Evolutionary conservation across 768 basidiomycete species (phyloP), one percentile per base, ranked within the genome.

Genomic region (Grammothele lineata): DNA sequence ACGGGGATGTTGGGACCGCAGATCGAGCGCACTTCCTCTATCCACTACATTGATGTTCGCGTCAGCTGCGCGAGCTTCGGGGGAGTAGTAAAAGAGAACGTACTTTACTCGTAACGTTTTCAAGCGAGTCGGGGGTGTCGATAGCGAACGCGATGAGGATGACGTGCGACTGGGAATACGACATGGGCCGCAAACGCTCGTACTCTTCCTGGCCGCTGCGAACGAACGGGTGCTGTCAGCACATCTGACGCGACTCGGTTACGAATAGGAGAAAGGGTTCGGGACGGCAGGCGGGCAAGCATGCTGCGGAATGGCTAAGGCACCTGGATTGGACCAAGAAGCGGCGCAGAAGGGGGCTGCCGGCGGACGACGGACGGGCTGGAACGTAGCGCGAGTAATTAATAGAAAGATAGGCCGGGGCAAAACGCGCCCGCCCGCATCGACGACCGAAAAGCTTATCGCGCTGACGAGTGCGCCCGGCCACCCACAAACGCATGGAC

Each of bases 151-250:
- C 94, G 62, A 99, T 98, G 55, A 99, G 81, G 63, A 99, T 96
- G 60, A 99, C 91, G 68, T 99, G 96, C 50, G 95, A 96, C 73
- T 96, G 92, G 43, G 93, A 92, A 69, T 98, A 98, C 38, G 93
- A 96, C 68, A 99, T 81, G 38, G 96, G 96, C 57, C 96, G 84
- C 60, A 98, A 75, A 55, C 95, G 86, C 86, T 98, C 95, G 66
- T 99, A 97, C 71, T 96, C 95, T 73, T 99, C 95, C 72, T 97
- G 94, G 37, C 95, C 94, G 61, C 94, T 96, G 62, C 47, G 45
- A 57, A 21, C 53, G 52, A 51, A 49, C 42, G 24, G 50, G 43
- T 43, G 48, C 14, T 15, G 52, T 54, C 22, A 50, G 52, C 41
- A 33, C 7, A 6, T 15, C 46, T 46, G 36, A 34, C 22, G 18